A percentile compares a stretch with the other conserved stretches of the same genome.
Evolutionary conservation across 2,329 filamentous ascomycete species (phyloP).

Genomic region (Colletotrichum coccodes): DNA sequence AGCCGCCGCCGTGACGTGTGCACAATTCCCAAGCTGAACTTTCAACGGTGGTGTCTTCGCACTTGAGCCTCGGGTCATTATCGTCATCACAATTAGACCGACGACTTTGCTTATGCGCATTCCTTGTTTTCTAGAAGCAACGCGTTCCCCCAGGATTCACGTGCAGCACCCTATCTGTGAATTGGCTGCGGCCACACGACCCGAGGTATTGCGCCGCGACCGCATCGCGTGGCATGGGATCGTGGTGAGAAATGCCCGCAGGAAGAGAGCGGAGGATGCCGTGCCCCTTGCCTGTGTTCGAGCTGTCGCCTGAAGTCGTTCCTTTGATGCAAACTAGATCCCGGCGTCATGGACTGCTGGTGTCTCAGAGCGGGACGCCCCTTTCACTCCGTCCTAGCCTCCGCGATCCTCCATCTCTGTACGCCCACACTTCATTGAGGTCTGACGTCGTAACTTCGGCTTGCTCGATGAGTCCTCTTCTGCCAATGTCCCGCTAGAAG

Average conservation of each 20-base stretch:
- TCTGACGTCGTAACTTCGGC: background rate
- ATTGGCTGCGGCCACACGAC: background rate
- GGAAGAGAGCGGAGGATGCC: background rate
- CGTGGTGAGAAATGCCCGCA: background rate
- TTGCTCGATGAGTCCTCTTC: background rate
- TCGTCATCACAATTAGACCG: background rate
- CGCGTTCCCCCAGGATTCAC: background rate
- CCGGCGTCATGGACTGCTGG: background rate
- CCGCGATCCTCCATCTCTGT: constrained; percentile 12
- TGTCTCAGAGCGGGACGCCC: constrained; percentile 27
- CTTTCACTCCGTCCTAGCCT: constrained; percentile 4
- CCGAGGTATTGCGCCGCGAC: background rate
- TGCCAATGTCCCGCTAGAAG: background rate
- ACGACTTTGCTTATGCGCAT: background rate
- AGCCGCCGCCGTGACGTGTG: background rate
- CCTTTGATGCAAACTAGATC: background rate
- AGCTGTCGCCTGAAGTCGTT: background rate
- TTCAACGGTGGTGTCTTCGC: background rate
- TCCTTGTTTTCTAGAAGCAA: background rate
- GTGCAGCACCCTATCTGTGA: background rate
- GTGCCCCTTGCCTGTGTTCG: background rate
- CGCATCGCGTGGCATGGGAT: background rate
- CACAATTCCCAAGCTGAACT: background rate
- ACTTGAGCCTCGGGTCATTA: background rate
- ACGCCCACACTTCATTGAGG: background rate